Percentiles rank a stretch among this genome's conserved stretches.
Evolutionary conservation across 768 basidiomycete species (phyloP).

Genomic region (Auriscalpium orientale): DNA sequence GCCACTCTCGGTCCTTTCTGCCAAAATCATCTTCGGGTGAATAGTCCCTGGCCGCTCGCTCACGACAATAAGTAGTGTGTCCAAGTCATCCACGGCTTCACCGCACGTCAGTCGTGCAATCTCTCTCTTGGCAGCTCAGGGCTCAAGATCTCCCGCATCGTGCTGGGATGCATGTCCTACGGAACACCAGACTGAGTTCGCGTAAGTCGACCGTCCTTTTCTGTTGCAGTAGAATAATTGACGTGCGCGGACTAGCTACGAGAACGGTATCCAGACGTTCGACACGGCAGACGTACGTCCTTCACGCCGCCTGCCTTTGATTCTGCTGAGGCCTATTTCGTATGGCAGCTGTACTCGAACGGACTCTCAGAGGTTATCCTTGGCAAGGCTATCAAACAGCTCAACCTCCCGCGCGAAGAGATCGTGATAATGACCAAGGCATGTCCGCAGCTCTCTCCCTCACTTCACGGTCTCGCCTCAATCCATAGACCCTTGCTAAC

Average conservation of each 20-base stretch:
- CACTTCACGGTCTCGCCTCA: too few relatives aligned
- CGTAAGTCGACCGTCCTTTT: conserved; percentile 9
- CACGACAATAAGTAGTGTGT: too few relatives aligned
- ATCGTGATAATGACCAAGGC: conserved; percentile 12
- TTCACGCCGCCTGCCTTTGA: neutral
- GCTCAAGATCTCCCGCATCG: neutral
- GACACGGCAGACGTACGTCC: conserved; percentile 15
- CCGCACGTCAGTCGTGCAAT: too few relatives aligned
- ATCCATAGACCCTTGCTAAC: neutral
- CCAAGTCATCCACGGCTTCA: too few relatives aligned
- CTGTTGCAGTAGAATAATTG: neutral
- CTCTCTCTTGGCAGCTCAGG: neutral
- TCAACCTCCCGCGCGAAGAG: conserved; percentile 29
- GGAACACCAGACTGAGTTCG: conserved; percentile 21
- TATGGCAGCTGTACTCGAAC: conserved; percentile 18
- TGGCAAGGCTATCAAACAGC: too few relatives aligned
- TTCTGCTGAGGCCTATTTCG: neutral
- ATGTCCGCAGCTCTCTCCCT: neutral
- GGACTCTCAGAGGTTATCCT: conserved; percentile 27
- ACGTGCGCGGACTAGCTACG: conserved; percentile 2
- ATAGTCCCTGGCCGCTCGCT: too few relatives aligned
- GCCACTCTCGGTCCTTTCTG: too few relatives aligned
- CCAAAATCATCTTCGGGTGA: too few relatives aligned
- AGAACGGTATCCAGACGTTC: conserved; percentile 22
- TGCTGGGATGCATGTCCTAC: too few relatives aligned